These are phyloP conservation scores for Bryoerythrophyllum caledonicum DNA, from an alignment of 225 moss, liverwort and hornwort genomes.

Conservation along the genomic window DNA sequence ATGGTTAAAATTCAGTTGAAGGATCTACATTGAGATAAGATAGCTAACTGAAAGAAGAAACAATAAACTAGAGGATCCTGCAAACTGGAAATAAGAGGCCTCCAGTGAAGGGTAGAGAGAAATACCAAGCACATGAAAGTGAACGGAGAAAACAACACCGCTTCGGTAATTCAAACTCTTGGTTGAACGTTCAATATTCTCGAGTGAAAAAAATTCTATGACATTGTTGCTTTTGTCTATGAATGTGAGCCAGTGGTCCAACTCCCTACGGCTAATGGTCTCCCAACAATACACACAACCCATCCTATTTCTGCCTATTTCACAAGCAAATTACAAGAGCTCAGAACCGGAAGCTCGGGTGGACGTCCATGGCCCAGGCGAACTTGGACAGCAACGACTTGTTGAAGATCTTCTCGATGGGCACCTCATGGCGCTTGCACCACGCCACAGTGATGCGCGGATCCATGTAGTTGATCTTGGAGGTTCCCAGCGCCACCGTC, in stretches of 20 bases:
- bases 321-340: constrained; percentile 39
- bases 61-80: constrained; percentile 8
- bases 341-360: constrained; percentile 89
- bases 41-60: constrained; percentile 10
- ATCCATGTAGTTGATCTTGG: constrained; percentile 99
- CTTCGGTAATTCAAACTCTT: constrained; percentile 27
- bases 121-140: constrained; percentile 22
- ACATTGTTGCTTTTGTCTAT: constrained; percentile 36
- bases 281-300: constrained; percentile 32
- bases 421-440: constrained; percentile 97
- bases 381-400: constrained; percentile 93
- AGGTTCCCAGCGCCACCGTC: constrained; percentile 94
- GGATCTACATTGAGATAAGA: background rate
- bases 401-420: constrained; percentile 98
- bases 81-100: constrained; percentile 18
- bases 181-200: constrained; percentile 33
- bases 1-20: background rate
- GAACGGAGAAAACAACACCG: constrained; percentile 4
- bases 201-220: constrained; percentile 42
- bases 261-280: constrained; percentile 22
- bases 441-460: constrained; percentile 95
- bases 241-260: constrained; percentile 34
- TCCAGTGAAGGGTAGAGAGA: background rate
- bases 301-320: constrained; percentile 34
- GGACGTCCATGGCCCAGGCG: constrained; percentile 99